Evolutionary conservation across 257 asterid genomes (phyloP).

Genomic region (Jacaranda copaia): DNA sequence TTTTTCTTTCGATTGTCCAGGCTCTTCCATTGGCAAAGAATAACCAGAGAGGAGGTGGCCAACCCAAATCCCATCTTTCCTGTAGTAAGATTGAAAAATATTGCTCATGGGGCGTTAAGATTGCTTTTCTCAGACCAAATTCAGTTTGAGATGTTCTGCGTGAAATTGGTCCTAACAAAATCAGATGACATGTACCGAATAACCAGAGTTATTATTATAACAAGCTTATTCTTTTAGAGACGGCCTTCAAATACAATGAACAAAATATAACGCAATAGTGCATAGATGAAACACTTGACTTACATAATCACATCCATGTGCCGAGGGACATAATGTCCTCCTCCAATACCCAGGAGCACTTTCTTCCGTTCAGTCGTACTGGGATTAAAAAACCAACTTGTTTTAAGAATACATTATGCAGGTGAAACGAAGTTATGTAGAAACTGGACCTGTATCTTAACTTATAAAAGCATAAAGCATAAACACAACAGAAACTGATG

Average conservation of each 20-base stretch:
- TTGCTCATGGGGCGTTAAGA: not conserved
- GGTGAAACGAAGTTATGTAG: not conserved
- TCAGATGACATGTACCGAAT: too few relatives aligned
- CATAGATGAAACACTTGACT: constrained; percentile 41
- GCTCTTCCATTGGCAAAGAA: constrained; percentile 96
- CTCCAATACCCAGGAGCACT: constrained; percentile 93
- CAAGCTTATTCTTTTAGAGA: not conserved
- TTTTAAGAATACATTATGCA: constrained; percentile 9
- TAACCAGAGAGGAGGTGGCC: constrained; percentile 97
- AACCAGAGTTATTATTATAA: not conserved
- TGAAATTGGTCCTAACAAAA: too few relatives aligned
- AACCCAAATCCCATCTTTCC: constrained; percentile 81
- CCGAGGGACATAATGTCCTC: constrained; percentile 98
- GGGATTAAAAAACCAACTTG: constrained; percentile 24
- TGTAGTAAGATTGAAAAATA: constrained; percentile 33
- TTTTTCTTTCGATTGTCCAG: constrained; percentile 65
- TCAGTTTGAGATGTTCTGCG: too few relatives aligned
- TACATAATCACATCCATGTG: constrained; percentile 88
- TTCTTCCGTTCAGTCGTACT: constrained; percentile 62
- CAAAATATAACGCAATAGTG: not conserved
- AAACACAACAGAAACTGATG: too few relatives aligned
- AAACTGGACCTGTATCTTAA: not conserved
- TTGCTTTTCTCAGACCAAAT: too few relatives aligned
- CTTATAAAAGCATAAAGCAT: not conserved
- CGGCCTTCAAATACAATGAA: not conserved